Conservation (phyloP, 2,329 filamentous ascomycete species). For the Aquanectria penicillioides region DNA sequence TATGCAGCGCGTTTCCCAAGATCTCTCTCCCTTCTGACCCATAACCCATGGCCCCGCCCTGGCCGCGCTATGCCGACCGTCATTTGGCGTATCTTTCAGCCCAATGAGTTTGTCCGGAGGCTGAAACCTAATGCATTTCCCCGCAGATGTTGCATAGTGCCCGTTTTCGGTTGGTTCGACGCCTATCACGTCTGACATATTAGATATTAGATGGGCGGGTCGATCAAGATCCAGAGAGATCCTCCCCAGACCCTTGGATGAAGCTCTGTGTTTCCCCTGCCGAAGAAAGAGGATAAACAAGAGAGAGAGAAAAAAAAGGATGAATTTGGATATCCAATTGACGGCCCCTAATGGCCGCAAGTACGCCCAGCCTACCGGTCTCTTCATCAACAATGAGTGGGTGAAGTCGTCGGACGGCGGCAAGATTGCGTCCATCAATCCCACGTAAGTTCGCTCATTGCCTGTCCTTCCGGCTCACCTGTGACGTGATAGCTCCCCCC, state of each 20-base stretch:
- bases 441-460: slow-evolving; percentile 43
- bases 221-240: slow-evolving; percentile 10
- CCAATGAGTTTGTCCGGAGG: slow-evolving; percentile 1
- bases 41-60: slow-evolving; percentile 16
- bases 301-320: slow-evolving; percentile 1
- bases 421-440: slow-evolving; percentile 70
- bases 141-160: slow-evolving; percentile 24
- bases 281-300: background rate
- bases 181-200: slow-evolving; percentile 13
- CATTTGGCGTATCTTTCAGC: slow-evolving; percentile 15
- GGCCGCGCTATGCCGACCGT: background rate
- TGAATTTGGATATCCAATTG: slow-evolving; percentile 41
- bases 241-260: no score
- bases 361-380: slow-evolving; percentile 73
- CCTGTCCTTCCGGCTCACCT: background rate
- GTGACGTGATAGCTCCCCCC: background rate
- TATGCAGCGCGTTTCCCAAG: background rate
- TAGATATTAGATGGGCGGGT: slow-evolving; percentile 15
- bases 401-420: slow-evolving; percentile 65
- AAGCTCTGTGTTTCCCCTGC: background rate
- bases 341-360: slow-evolving; percentile 68
- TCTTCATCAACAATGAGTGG: slow-evolving; percentile 84
- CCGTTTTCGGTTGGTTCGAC: slow-evolving; percentile 19
- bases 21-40: no score
- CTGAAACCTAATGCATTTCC: slow-evolving; percentile 12